These are phyloP conservation scores for Scalesia atractyloides DNA, from an alignment of 129 eudicot species.

Conservation along the genomic window DNA sequence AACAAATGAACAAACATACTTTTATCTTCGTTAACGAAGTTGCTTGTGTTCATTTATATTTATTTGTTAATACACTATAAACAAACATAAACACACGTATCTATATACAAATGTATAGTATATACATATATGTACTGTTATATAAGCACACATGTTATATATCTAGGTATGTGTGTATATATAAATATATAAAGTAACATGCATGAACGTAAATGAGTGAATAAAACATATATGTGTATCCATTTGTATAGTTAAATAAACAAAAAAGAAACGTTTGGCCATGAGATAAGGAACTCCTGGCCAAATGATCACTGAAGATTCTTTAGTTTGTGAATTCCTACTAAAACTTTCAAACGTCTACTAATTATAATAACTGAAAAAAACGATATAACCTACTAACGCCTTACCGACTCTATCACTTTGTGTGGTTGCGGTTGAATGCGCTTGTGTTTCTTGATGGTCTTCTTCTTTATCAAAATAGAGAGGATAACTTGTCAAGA, in stretches of 20 bases:
- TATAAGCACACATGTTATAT: too few relatives aligned
- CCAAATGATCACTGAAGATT: too few relatives aligned
- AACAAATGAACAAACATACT: neutral
- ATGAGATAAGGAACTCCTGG: too few relatives aligned
- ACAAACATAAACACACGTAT: neutral
- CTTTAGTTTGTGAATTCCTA: neutral
- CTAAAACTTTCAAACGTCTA: neutral
- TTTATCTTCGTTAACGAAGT: neutral
- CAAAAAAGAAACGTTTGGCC: neutral
- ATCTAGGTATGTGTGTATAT: too few relatives aligned
- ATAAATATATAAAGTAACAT: neutral
- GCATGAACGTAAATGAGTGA: neutral
- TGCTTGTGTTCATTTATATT: neutral
- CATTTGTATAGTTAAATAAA: neutral
- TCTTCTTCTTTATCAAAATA: constrained; percentile 36
- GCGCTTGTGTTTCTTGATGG: constrained; percentile 17
- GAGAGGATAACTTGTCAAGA: constrained; percentile 82
- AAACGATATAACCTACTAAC: neutral
- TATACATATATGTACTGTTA: neutral
- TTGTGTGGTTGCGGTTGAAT: neutral
- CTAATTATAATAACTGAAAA: neutral
- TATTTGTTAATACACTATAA: neutral
- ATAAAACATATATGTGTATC: neutral
- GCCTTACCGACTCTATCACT: neutral
- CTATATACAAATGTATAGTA: neutral